Evolutionary conservation across 352 stramenopile species (phyloP), one percentile per base, ranked within the genome.

Genomic region (Globisporangium apiculatum): DNA sequence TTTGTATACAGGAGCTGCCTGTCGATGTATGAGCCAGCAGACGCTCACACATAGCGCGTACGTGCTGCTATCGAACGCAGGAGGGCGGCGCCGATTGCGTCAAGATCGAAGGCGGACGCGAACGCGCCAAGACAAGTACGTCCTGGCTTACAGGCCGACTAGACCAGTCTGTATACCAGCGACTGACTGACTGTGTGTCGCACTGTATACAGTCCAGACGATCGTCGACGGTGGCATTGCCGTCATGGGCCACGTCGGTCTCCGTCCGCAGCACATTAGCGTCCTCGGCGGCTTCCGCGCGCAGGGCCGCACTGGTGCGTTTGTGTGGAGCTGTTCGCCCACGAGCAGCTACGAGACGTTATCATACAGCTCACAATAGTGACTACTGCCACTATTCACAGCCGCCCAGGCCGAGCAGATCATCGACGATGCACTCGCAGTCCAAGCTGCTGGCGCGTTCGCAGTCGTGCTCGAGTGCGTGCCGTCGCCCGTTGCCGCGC

Each of bases 221-320:
- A 71, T 93, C 37, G 71, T 94, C 17, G 58, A 92, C 38, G 82
- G 79, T 35, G 83, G 87, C 14, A 97, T 99, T 52, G 97, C 97
- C 24, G 96, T 99, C 11, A 97, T 99, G 89, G 97, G 96, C 7
- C 97, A 99, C 73, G 78, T 99, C 9, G 97, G 97, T 12, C 79
- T 99, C 12, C 98, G 93, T 52, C 97, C 97, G 3, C 97, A 99
- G 63, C 79, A 91, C 62, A 96, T 97, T 51, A 95, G 83, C 61
- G 94, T 99, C 15, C 76, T 99, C 41, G 97, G 97, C 54, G 97
- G 97, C 31, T 99, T 99, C 66, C 89, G 96, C 18, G 95, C 96
- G 0, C 96, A 99, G 71, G 96, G 96, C 11, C 85, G 96, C 41
- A 99, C 96, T 10, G 96, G 94, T 91, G 65, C 38, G 58, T 12